Conservation (phyloP, 2,329 filamentous ascomycete species). For the Lachnellula suecica region DNA sequence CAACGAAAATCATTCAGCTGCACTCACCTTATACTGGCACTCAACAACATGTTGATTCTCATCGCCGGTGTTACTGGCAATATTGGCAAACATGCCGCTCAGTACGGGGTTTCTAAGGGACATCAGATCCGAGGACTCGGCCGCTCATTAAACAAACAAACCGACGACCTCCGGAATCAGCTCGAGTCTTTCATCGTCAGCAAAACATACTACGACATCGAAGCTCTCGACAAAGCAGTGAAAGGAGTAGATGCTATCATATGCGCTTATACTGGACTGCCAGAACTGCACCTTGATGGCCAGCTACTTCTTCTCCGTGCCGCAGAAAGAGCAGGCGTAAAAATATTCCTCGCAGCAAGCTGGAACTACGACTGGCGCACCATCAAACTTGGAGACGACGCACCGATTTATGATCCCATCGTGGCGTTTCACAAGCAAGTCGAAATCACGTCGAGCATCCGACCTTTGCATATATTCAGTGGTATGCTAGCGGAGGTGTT, state of each 20-base stretch:
- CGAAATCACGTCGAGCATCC: constrained; percentile 28
- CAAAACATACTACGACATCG: constrained; percentile 23
- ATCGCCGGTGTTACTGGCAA: not conserved
- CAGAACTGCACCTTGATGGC: constrained; percentile 33
- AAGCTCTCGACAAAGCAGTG: constrained; percentile 34
- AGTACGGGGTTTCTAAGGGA: not conserved
- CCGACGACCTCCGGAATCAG: not conserved
- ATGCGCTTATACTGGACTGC: constrained; percentile 28
- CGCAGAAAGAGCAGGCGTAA: constrained; percentile 36
- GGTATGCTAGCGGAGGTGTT: constrained; percentile 21
- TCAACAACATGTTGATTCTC: constrained; percentile 12
- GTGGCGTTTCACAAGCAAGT: constrained; percentile 35
- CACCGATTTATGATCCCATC: constrained; percentile 36
- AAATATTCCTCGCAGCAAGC: constrained; percentile 28
- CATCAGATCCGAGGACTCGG: not conserved
- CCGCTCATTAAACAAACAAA: not conserved
- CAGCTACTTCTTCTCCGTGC: constrained; percentile 37
- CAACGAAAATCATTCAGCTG: too few species aligned
- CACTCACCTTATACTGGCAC: too few species aligned
- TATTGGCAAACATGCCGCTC: not conserved
- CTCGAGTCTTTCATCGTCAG: not conserved
- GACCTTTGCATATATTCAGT: constrained; percentile 33
- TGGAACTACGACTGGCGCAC: constrained; percentile 37
- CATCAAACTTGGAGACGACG: constrained; percentile 29
- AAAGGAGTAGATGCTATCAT: constrained; percentile 37